Conservation (phyloP, 148 eudicot genomes). For the Vaccinium corymbosum region DNA sequence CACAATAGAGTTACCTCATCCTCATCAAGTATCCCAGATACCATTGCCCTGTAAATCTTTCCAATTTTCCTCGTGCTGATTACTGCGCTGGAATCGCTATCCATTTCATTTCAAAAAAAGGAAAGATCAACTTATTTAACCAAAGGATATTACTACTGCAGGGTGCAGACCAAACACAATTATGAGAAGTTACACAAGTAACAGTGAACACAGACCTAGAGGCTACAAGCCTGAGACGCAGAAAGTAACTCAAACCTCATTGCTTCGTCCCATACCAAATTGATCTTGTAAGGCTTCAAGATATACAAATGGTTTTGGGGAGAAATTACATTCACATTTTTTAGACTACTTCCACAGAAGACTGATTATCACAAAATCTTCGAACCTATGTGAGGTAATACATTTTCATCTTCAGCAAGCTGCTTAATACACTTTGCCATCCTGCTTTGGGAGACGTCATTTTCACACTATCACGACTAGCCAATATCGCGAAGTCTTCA, state of each 20-base stretch:
- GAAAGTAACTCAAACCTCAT: background rate
- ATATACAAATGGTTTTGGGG: background rate
- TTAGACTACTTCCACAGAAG: background rate
- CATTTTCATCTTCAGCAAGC: background rate
- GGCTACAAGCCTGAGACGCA: background rate
- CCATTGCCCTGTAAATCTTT: conserved; percentile 78
- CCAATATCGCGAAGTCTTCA: background rate
- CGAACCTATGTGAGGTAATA: background rate
- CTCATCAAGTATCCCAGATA: conserved; percentile 50
- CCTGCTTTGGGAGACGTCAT: background rate
- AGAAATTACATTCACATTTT: background rate
- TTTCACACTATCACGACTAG: background rate
- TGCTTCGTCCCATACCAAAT: background rate
- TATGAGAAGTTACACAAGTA: background rate
- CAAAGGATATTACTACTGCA: background rate
- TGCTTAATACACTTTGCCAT: background rate
- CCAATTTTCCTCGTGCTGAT: conserved; percentile 47
- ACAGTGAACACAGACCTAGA: background rate
- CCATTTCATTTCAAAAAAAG: background rate
- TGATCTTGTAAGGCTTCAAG: background rate
- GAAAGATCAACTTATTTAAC: background rate
- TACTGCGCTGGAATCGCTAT: conserved; percentile 33
- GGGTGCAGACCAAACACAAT: background rate
- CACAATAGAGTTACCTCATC: conserved; percentile 55
- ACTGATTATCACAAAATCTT: background rate